Evolutionary conservation across 805 yeast genomes (phyloP).

Genomic region (Millerozyma acaciae): DNA sequence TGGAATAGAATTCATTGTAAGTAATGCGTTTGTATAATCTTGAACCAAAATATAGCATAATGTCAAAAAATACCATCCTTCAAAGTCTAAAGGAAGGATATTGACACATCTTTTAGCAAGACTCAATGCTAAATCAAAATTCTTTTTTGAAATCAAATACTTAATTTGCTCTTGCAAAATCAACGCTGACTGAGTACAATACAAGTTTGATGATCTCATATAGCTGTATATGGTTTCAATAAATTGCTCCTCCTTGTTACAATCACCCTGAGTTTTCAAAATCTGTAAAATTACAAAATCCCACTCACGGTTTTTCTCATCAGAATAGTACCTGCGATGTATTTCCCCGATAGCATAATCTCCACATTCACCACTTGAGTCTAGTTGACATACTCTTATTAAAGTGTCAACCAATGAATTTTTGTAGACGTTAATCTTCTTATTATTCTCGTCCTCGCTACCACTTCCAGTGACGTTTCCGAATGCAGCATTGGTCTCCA

Average conservation of each 20-base stretch:
- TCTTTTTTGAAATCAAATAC: conserved; percentile 52
- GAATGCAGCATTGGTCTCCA: conserved; percentile 37
- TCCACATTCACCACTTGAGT: conserved; percentile 24
- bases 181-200: conserved; percentile 50
- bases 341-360: conserved; percentile 36
- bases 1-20: conserved; percentile 72
- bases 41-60: conserved; percentile 53
- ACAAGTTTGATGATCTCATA: conserved; percentile 9
- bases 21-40: conserved; percentile 57
- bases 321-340: conserved; percentile 4
- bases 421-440: conserved; percentile 33
- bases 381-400: conserved; percentile 39
- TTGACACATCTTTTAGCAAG: conserved; percentile 59
- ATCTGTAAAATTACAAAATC: conserved; percentile 21
- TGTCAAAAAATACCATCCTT: conserved; percentile 65
- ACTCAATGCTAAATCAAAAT: conserved; percentile 53
- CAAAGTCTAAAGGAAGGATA: conserved; percentile 73
- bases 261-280: conserved; percentile 19
- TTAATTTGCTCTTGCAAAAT: conserved; percentile 60
- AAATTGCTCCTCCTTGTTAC: conserved; percentile 20
- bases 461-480: conserved; percentile 33
- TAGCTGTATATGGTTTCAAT: conserved; percentile 20
- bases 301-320: conserved; percentile 15
- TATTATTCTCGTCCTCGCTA: conserved; percentile 7
- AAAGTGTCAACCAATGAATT: conserved; percentile 55